Percentiles rank a stretch among this genome's conserved stretches.
phyloP scores from a whole-genome alignment of 2,329 filamentous ascomycete species.

The Coleophoma eucalyptorum region DNA sequence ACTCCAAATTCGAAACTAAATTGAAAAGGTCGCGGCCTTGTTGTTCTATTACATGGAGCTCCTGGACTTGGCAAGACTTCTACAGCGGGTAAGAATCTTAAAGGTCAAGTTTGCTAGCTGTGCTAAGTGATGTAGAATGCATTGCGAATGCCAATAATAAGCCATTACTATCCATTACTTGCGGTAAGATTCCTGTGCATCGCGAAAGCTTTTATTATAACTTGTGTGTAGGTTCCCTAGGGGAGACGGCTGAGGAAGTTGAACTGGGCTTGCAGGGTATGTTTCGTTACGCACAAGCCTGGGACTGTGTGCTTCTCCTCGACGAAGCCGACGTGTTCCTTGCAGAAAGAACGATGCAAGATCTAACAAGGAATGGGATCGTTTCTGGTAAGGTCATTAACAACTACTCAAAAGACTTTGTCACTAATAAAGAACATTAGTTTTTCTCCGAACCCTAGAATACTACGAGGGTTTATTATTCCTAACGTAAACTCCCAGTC shows the following conservation, averaged over 20 bases:
- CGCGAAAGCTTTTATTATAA: slow-evolving; percentile 39
- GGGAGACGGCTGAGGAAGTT: slow-evolving; percentile 58
- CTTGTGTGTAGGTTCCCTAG: slow-evolving; percentile 58
- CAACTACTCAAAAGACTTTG: too few relatives aligned
- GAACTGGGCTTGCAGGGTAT: slow-evolving; percentile 65
- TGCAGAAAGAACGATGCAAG: slow-evolving; percentile 14
- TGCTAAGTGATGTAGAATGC: not conserved
- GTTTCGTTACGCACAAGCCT: slow-evolving; percentile 67
- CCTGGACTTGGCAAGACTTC: slow-evolving; percentile 45
- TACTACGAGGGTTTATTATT: slow-evolving; percentile 31
- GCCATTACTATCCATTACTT: not conserved
- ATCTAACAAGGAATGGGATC: slow-evolving; percentile 34
- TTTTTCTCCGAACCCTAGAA: slow-evolving; percentile 27
- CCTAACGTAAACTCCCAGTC: slow-evolving; percentile 16
- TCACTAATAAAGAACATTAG: too few relatives aligned
- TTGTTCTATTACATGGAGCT: slow-evolving; percentile 40
- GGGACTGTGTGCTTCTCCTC: slow-evolving; percentile 46
- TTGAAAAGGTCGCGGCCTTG: slow-evolving; percentile 41
- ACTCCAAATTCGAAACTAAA: slow-evolving; percentile 40
- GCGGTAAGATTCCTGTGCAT: not conserved
- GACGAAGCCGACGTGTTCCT: slow-evolving; percentile 8
- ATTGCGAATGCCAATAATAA: not conserved
- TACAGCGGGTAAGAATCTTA: slow-evolving; percentile 32
- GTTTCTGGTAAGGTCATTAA: slow-evolving; percentile 15
- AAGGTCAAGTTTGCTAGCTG: slow-evolving; percentile 44